Evolutionary conservation across 1,284 basidiomycete genomes (phyloP), one percentile per base, ranked within the genome.

Genomic region (Sporisorium sorghi): DNA sequence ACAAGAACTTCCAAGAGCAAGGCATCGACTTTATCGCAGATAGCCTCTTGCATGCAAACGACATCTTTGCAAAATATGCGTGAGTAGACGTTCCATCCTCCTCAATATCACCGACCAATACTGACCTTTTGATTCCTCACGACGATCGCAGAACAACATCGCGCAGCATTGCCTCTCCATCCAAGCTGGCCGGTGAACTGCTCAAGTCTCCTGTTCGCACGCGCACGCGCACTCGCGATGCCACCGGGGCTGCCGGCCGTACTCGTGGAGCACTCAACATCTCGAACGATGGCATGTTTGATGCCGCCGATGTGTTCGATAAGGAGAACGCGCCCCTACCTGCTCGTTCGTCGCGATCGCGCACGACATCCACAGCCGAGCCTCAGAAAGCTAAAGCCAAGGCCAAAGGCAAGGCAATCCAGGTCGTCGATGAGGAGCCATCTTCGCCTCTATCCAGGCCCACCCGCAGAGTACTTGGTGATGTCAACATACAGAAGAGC

Each of bases 191-290:
- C 5, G 76, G 63, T 3, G 76, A 78, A 44, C 58, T 78, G 55
- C 73, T 78, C 63, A 78, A 78, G 50, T 73, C 76, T 5, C 76
- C 76, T 26, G 68, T 61, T 19, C 73, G 73, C 30, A 67, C 62
- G n/a, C 66, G 72, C 17, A 70, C 63, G 7, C 66, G 72, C 23
- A 35, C 35, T 48, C 54, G 54, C 17, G 65, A 54, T 33, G 54
- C 49, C 5, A 35, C 56, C 3, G 39, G 17, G 17, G 32, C 43
- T 21, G 6, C 49, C 26, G 44, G 50, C 2, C 67, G 58, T 14
- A 47, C 50, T 33, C 67, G 61, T 19, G 47, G 42, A 17, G 56
- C 72, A 1, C 33, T 53, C 17, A 46, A 59, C 17, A 15, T 23
- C 19, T 32, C 23, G 24, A 55, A 47, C 5, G 62, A 66, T 48